A percentile compares a stretch with the other conserved stretches of the same genome.
phyloP scores from a whole-genome alignment of 192 early-diverging fungal genomes.

The Backusella parvicylindrica region DNA sequence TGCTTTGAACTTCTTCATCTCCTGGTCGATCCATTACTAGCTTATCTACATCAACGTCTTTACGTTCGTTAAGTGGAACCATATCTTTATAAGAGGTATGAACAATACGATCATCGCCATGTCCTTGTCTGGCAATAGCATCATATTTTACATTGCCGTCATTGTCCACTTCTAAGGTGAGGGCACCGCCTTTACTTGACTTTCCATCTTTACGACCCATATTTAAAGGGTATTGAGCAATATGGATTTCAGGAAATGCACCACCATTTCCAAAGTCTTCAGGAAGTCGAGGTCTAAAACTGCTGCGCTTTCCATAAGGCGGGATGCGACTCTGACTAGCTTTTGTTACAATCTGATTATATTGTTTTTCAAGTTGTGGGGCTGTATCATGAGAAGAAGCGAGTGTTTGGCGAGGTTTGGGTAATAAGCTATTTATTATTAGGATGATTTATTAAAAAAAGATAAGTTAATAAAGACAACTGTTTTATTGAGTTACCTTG shows the following conservation, averaged over 20 bases:
- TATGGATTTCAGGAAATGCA: constrained; percentile 91
- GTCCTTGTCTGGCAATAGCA: constrained; percentile 79
- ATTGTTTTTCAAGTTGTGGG: constrained; percentile 30
- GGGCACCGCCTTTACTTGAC: constrained; percentile 48
- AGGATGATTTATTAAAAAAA: background rate
- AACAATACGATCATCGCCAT: constrained; percentile 63
- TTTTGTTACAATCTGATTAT: constrained; percentile 28
- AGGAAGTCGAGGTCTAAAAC: constrained; percentile 73
- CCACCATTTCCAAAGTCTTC: constrained; percentile 97
- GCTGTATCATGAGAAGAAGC: constrained; percentile 16
- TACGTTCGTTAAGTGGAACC: constrained; percentile 64
- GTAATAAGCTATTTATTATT: constrained; percentile 27
- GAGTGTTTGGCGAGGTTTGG: constrained; percentile 35
- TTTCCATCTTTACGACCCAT: constrained; percentile 75
- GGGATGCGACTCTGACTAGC: constrained; percentile 42
- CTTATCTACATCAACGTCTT: constrained; percentile 61
- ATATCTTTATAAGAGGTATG: constrained; percentile 86
- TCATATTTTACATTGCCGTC: constrained; percentile 90
- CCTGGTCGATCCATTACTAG: constrained; percentile 73
- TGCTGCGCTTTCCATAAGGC: constrained; percentile 75
- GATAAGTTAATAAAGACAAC: background rate
- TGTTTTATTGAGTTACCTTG: background rate
- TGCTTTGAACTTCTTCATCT: constrained; percentile 73
- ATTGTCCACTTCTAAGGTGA: constrained; percentile 87
- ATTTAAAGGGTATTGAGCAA: constrained; percentile 91